A percentile compares a stretch with the other conserved stretches of the same genome.
These are phyloP conservation scores for Teratosphaeriaceae sp. DNA, from an alignment of 2,329 filamentous ascomycete species.

Conservation along the genomic window DNA sequence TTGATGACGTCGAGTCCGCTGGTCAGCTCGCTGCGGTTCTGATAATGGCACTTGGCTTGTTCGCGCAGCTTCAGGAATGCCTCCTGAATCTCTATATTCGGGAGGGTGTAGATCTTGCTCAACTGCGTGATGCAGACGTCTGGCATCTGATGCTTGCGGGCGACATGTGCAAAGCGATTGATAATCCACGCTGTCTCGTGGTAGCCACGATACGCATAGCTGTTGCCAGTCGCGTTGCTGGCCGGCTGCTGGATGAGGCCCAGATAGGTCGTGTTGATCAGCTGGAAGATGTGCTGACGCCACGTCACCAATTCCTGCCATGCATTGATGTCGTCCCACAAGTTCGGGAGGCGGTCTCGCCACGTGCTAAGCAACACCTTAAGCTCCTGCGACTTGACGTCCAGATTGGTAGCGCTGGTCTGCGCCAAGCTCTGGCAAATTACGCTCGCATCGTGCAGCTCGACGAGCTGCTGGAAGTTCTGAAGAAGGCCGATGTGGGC, in stretches of 20 bases:
- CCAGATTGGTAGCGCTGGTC: constrained; percentile 79
- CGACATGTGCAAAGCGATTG: constrained; percentile 96
- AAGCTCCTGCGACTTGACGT: constrained; percentile 90
- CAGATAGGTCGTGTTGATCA: constrained; percentile 94
- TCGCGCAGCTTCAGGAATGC: constrained; percentile 97
- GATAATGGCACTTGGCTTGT: constrained; percentile 97
- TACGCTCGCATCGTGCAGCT: constrained; percentile 93
- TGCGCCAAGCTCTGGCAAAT: constrained; percentile 86
- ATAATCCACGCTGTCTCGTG: constrained; percentile 99
- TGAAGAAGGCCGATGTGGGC: constrained; percentile 92
- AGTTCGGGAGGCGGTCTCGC: constrained; percentile 91
- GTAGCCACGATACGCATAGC: constrained; percentile 93
- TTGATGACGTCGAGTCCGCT: constrained; percentile 97
- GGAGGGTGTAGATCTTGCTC: constrained; percentile 94
- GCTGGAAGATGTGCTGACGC: constrained; percentile 96
- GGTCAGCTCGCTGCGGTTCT: constrained; percentile 85
- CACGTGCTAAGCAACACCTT: constrained; percentile 91
- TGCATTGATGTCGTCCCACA: constrained; percentile 98
- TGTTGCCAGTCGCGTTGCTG: constrained; percentile 73
- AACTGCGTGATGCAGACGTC: constrained; percentile 97
- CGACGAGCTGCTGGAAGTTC: constrained; percentile 96
- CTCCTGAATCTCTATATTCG: constrained; percentile 99
- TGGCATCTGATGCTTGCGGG: constrained; percentile 90
- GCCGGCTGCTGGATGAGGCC: constrained; percentile 72
- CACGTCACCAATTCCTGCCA: constrained; percentile 99